These are phyloP conservation scores for Talaromyces proteolyticus DNA, from an alignment of 495 filamentous ascomycete genomes.

Conservation along the genomic window DNA sequence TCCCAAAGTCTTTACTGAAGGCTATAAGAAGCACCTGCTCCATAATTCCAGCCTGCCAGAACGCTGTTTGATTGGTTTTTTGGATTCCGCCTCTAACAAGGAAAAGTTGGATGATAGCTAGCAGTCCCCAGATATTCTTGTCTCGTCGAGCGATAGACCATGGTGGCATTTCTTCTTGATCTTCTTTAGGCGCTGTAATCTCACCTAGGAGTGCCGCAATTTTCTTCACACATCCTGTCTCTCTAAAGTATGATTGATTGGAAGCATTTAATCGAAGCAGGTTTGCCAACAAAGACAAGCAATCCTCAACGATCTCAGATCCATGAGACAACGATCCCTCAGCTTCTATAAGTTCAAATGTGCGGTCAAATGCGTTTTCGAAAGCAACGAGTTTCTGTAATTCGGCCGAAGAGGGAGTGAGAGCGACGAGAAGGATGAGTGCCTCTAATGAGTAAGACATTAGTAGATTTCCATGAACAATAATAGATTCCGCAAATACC, in stretches of 20 bases:
- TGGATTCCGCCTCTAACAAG: conserved; percentile 72
- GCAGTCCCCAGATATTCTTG: conserved; percentile 86
- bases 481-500: conserved; percentile 41
- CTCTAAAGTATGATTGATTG: conserved; percentile 91
- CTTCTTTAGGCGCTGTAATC: conserved; percentile 49
- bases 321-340: conserved; percentile 83
- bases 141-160: conserved; percentile 76
- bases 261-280: conserved; percentile 82
- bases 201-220: conserved; percentile 64
- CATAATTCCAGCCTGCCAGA: conserved; percentile 76
- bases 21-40: conserved; percentile 77
- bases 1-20: conserved; percentile 68
- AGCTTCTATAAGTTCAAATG: conserved; percentile 72
- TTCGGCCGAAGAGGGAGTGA: conserved; percentile 67
- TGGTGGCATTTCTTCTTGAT: conserved; percentile 55
- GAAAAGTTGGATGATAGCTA: conserved; percentile 82
- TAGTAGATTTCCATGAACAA: neutral
- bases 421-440: conserved; percentile 59
- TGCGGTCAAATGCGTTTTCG: conserved; percentile 83
- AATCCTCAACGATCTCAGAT: conserved; percentile 89
- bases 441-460: conserved; percentile 41
- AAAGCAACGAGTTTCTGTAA: conserved; percentile 94
- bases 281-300: conserved; percentile 87
- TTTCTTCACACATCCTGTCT: conserved; percentile 77
- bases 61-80: conserved; percentile 80